Evolutionary conservation across 148 eudicot genomes (phyloP).

Genomic region (Silene latifolia): DNA sequence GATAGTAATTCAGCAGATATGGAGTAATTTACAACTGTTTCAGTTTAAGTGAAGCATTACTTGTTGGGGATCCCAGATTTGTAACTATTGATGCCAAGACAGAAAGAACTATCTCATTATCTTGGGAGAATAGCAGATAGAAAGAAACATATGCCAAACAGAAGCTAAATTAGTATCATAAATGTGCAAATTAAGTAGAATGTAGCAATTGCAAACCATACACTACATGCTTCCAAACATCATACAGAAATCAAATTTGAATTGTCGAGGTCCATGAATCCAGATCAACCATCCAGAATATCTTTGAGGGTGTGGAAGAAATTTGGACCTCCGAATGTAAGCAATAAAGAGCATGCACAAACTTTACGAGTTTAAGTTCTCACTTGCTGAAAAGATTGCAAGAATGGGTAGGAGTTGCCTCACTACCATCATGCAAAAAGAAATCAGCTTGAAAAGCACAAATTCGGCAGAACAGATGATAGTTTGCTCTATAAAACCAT

Average conservation of each 20-base stretch:
- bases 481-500: not conserved
- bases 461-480: not conserved
- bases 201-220: not conserved
- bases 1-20: no score
- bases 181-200: not conserved
- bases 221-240: conserved; percentile 5
- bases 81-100: no score
- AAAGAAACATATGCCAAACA: not conserved
- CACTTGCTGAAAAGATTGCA: not conserved
- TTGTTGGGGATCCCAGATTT: no score
- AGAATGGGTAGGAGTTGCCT: not conserved
- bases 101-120: not conserved
- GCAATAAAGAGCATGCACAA: not conserved
- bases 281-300: not conserved
- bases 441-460: not conserved
- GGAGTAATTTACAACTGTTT: no score
- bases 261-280: not conserved
- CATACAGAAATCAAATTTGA: not conserved
- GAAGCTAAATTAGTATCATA: not conserved
- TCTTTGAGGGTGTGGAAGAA: not conserved
- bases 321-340: not conserved
- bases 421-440: no score
- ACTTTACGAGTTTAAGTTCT: not conserved
- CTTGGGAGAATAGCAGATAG: not conserved
- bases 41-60: no score